phyloP scores from a whole-genome alignment of 805 yeast species.

The Myxozyma nipponensis region DNA sequence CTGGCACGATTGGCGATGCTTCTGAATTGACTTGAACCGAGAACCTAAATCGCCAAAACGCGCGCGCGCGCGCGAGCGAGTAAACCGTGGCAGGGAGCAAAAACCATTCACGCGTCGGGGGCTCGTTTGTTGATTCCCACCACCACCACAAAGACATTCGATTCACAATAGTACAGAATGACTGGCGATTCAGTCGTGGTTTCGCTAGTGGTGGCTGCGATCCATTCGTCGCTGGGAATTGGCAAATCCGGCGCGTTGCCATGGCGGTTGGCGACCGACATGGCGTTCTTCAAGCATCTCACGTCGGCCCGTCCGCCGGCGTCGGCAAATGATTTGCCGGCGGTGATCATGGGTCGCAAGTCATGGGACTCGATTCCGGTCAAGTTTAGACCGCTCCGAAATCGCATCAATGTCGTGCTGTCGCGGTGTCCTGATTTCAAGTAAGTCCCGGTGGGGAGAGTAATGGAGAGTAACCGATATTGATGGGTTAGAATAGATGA shows the following conservation, averaged over 20 bases:
- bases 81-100: too few relatives aligned
- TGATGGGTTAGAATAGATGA: background rate
- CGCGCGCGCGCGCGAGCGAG: too few relatives aligned
- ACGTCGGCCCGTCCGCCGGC: slow-evolving; percentile 48
- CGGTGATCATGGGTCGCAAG: slow-evolving; percentile 92
- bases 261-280: slow-evolving; percentile 80
- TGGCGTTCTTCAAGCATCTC: slow-evolving; percentile 75
- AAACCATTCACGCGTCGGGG: too few relatives aligned
- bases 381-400: slow-evolving; percentile 76
- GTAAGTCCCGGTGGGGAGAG: background rate
- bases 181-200: too few relatives aligned
- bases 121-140: too few relatives aligned
- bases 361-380: slow-evolving; percentile 94
- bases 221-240: slow-evolving; percentile 76
- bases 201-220: slow-evolving; percentile 78
- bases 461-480: background rate
- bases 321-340: slow-evolving; percentile 46
- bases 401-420: slow-evolving; percentile 69
- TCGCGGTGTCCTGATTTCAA: slow-evolving; percentile 44
- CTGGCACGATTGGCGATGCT: too few relatives aligned
- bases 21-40: background rate
- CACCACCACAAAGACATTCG: too few relatives aligned
- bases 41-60: background rate
- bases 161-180: too few relatives aligned
- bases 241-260: slow-evolving; percentile 81